phyloP scores from a whole-genome alignment of 2,329 filamentous ascomycete genomes.

The Colletotrichum phormii region DNA sequence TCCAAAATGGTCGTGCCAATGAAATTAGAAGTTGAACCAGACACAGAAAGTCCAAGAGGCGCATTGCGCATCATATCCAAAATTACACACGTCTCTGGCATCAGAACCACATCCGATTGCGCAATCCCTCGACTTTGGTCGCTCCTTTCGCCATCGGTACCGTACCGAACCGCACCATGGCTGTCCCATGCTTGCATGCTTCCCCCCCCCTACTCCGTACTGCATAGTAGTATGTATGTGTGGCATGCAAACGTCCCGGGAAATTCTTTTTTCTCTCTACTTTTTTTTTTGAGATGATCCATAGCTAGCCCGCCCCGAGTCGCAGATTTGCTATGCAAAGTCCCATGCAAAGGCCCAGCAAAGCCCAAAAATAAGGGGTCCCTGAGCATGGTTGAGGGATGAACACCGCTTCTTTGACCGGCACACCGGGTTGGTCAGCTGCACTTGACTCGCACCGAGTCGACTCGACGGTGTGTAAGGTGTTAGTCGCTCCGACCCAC shows the following conservation, averaged over 20 bases:
- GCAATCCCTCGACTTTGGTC: constrained; percentile 17
- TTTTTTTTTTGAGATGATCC: constrained; percentile 32
- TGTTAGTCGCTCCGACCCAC: constrained; percentile 32
- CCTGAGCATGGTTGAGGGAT: constrained; percentile 30
- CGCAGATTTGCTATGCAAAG: constrained; percentile 11
- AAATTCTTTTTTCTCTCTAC: neutral
- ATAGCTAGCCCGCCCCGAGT: neutral
- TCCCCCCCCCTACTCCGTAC: neutral
- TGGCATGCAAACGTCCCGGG: constrained; percentile 34
- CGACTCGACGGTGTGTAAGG: constrained; percentile 26
- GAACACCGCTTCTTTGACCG: constrained; percentile 35
- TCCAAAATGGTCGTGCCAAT: neutral
- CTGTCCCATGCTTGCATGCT: constrained; percentile 6
- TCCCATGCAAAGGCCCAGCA: too few relatives aligned
- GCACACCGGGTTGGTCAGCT: constrained; percentile 18
- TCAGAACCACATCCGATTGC: constrained; percentile 34
- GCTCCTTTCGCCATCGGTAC: constrained; percentile 9
- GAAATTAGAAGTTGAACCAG: neutral
- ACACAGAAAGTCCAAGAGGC: neutral
- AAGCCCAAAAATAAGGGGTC: neutral
- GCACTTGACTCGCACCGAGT: constrained; percentile 37
- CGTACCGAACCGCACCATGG: constrained; percentile 5
- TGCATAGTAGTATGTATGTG: neutral
- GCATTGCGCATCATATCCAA: constrained; percentile 15
- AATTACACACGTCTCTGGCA: constrained; percentile 30